Percentiles rank a stretch among this genome's conserved stretches.
Evolutionary conservation across 805 yeast genomes (phyloP).

Genomic region (Candida insectorum): DNA sequence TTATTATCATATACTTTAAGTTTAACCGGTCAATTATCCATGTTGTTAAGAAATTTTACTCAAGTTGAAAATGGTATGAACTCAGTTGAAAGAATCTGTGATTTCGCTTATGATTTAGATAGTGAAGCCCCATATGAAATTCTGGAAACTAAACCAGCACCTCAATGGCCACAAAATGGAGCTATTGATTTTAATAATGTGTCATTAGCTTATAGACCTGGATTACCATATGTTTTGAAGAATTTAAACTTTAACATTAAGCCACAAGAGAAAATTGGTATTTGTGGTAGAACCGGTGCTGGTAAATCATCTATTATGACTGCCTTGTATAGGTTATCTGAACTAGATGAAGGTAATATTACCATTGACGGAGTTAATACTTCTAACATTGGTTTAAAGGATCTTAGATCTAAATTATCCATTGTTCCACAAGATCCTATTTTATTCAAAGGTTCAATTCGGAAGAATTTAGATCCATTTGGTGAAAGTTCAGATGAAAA

Average conservation of each 20-base stretch:
- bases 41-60: slow-evolving; percentile 30
- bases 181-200: slow-evolving; percentile 46
- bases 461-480: slow-evolving; percentile 63
- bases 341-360: slow-evolving; percentile 47
- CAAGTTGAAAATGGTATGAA: slow-evolving; percentile 38
- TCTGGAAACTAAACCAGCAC: slow-evolving; percentile 36
- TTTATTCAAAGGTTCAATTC: slow-evolving; percentile 53
- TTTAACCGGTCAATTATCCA: slow-evolving; percentile 30
- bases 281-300: slow-evolving; percentile 89
- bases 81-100: slow-evolving; percentile 32
- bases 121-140: slow-evolving; percentile 62
- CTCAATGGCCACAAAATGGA: slow-evolving; percentile 51
- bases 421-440: slow-evolving; percentile 74
- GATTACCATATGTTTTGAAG: slow-evolving; percentile 55
- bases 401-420: slow-evolving; percentile 52
- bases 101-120: slow-evolving; percentile 51
- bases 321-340: slow-evolving; percentile 54
- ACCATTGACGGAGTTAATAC: slow-evolving; percentile 56
- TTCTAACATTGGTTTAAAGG: slow-evolving; percentile 46
- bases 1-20: slow-evolving; percentile 31
- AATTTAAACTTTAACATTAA: slow-evolving; percentile 40
- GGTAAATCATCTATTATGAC: slow-evolving; percentile 70
- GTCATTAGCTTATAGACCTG: slow-evolving; percentile 54
- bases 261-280: slow-evolving; percentile 69
- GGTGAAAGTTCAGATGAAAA: slow-evolving; percentile 44